phyloP scores from a whole-genome alignment of 306 rosid genomes.

The Trifolium fragiferum region DNA sequence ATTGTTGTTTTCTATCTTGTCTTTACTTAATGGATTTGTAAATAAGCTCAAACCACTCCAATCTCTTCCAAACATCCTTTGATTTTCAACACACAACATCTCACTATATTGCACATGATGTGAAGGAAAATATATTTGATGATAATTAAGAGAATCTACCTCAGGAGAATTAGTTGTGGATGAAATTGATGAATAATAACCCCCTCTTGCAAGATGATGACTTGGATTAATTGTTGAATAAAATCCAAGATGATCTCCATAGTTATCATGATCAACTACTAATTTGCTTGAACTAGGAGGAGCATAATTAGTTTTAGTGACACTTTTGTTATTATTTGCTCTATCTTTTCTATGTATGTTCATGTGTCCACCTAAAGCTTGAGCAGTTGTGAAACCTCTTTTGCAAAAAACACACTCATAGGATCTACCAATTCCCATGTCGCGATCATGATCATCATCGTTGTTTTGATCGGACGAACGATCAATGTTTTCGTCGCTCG shows the following conservation, averaged over 20 bases:
- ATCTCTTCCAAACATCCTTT: constrained; percentile 50
- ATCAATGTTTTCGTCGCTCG: constrained; percentile 58
- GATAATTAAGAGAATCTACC: constrained; percentile 42
- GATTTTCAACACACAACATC: constrained; percentile 45
- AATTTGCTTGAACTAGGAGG: constrained; percentile 52
- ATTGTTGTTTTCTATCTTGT: constrained; percentile 41
- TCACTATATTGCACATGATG: constrained; percentile 38
- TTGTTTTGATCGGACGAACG: constrained; percentile 47
- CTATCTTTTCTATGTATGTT: constrained; percentile 86
- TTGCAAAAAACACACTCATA: constrained; percentile 91
- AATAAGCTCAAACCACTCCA: constrained; percentile 58
- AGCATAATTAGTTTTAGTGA: constrained; percentile 12
- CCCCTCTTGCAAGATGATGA: constrained; percentile 12
- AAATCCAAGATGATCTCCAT: constrained; percentile 45
- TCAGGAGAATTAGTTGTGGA: constrained; percentile 21
- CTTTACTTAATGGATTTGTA: constrained; percentile 37
- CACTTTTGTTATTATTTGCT: constrained; percentile 47
- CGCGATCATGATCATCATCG: constrained; percentile 17
- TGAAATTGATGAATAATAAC: constrained; percentile 36
- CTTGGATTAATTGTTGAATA: constrained; percentile 38
- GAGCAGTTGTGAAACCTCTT: constrained; percentile 91
- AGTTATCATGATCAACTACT: constrained; percentile 2
- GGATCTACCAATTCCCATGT: constrained; percentile 58
- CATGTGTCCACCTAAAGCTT: constrained; percentile 96
- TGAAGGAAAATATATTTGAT: constrained; percentile 51